phyloP scores from a whole-genome alignment of 78 protist species.

The Dictyostelium brefeldianum region DNA sequence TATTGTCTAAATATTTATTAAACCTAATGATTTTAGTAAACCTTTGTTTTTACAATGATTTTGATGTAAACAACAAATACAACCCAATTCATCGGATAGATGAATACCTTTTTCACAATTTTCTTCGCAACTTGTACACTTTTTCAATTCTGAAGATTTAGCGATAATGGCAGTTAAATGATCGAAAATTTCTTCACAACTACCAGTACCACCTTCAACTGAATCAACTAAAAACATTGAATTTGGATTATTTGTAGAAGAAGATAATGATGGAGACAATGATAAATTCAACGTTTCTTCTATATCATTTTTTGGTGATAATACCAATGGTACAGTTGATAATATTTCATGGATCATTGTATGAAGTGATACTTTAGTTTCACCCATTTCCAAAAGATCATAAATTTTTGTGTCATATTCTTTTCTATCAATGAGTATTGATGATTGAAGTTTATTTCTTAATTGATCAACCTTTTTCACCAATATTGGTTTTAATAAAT shows the following conservation, averaged over 20 bases:
- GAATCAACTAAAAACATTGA: constrained; percentile 51
- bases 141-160: constrained; percentile 3
- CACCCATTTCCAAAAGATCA: constrained; percentile 39
- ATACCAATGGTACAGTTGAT: constrained; percentile 20
- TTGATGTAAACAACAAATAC: constrained; percentile 55
- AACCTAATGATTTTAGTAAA: constrained; percentile 49
- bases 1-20: background rate
- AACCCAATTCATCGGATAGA: constrained; percentile 55
- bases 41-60: constrained; percentile 64
- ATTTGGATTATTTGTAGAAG: background rate
- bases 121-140: constrained; percentile 54
- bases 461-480: constrained; percentile 22
- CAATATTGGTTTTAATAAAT: constrained; percentile 7
- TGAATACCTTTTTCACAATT: background rate
- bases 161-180: constrained; percentile 5
- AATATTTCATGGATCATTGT: constrained; percentile 69
- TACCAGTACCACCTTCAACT: constrained; percentile 74
- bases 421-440: constrained; percentile 6
- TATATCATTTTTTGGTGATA: constrained; percentile 37
- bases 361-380: constrained; percentile 20
- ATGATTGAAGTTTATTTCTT: background rate
- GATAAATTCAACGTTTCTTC: constrained; percentile 23
- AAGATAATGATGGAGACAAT: background rate
- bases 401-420: constrained; percentile 29
- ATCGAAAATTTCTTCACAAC: constrained; percentile 66